Conservation (phyloP, 225 moss, liverwort and hornwort species). For the Bryum argenteum region DNA sequence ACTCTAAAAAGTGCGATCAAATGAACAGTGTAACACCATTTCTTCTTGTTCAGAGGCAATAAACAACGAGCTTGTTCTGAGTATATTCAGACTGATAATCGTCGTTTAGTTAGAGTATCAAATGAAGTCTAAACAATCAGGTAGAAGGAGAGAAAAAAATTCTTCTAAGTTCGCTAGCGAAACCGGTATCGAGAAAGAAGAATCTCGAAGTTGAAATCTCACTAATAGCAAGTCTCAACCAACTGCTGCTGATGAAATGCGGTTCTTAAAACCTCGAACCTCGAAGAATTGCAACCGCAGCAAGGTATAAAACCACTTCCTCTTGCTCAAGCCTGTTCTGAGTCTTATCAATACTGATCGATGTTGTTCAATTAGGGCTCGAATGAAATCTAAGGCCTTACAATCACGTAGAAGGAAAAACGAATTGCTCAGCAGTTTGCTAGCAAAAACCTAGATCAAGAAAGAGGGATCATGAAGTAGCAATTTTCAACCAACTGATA, state of each 20-base stretch:
- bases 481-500: not conserved
- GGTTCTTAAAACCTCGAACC: not conserved
- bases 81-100: not conserved
- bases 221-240: too few species aligned
- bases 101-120: not conserved
- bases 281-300: not conserved
- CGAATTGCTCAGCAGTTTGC: not conserved
- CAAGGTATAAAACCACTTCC: not conserved
- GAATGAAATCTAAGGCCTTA: too few species aligned
- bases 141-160: too few species aligned
- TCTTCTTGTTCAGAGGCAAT: too few species aligned
- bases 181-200: too few species aligned
- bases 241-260: not conserved
- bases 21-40: not conserved
- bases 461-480: too few species aligned
- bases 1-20: not conserved
- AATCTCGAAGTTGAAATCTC: too few species aligned
- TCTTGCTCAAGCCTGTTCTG: not conserved
- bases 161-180: too few species aligned
- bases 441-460: not conserved
- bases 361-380: not conserved
- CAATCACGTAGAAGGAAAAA: too few species aligned
- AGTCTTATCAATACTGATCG: not conserved
- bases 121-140: not conserved
- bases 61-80: not conserved